Base-by-base conservation (phyloP, 2,329 filamentous ascomycete species). In the Fusarium protoensiforme region DNA sequence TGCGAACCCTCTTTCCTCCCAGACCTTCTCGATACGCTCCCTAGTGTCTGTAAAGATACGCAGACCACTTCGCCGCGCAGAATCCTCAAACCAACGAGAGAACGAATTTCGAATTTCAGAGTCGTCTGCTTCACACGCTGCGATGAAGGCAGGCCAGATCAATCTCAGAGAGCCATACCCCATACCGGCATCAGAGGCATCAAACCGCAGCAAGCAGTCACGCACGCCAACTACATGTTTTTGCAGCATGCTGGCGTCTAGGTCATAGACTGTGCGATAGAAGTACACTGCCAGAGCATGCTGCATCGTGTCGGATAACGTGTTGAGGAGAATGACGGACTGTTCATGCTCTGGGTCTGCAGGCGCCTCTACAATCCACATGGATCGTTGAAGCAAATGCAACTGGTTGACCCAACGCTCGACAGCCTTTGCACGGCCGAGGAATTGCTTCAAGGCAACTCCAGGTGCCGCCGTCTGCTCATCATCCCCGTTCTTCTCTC, bases 121-220 rank as follows among this genome's bases (percentile, higher is more conserved):
- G 35, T 74, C 66, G 2, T 68, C 51, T 2, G 72, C 51, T 7
- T 74, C 72, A 27, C 63, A 67, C 2, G 66, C 72, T 1, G 72
- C 69, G 2, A 75, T 65, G 14, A 67, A 74, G 0, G 72, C 72
- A 24, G 72, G 72, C 72, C 72, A 74, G 3, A 73, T 68, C 7
- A 74, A 11, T 7, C 72, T 56, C 36, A 75, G 22, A 7, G 72
- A 69, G 0, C 72, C 72, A 2, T 70, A 74, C 0, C 68, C 72
- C 65, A 67, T 65, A 0, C 66, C 72, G 0, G 65, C 68, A 39
- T 73, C 65, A 0, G 61, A 54, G 3, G 24, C 63, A 2, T 74
- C 69, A 51, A 75, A 75, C 11, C 66, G 65, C 2, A 73, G 38
- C 3, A 74, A n/a, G 2, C 72, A 58, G 24, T 74, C 69, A 0